Evolutionary conservation across 192 early-diverging fungal genomes (phyloP).

Genomic region (Linnemannia zychae): DNA sequence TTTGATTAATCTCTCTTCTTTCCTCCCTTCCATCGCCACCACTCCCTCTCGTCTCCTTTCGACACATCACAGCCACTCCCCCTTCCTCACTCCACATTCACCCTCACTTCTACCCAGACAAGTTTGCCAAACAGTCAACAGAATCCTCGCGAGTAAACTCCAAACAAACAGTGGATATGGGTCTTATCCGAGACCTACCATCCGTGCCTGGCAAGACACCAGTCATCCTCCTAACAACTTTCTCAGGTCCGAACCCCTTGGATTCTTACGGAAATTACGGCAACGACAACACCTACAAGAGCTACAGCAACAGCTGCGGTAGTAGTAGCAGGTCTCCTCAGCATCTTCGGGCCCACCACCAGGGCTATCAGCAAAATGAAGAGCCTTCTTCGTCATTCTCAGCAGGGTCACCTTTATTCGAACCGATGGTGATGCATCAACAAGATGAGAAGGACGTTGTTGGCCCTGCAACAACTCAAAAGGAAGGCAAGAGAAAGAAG

Average conservation of each 20-base stretch:
- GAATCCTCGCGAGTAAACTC: not conserved
- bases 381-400: not conserved
- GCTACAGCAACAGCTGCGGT: not conserved
- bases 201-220: not conserved
- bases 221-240: not conserved
- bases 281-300: not conserved
- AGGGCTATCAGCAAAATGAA: not conserved
- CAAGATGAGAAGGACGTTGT: not conserved
- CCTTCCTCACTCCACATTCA: not conserved
- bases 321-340: not conserved
- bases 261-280: not conserved
- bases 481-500: not conserved
- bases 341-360: not conserved
- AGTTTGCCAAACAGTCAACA: not conserved
- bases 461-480: not conserved
- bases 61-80: not conserved
- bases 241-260: not conserved
- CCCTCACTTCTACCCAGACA: not conserved
- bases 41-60: not conserved
- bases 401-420: not conserved
- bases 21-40: not conserved
- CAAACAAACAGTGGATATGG: not conserved
- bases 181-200: not conserved
- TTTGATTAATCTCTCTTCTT: too few relatives aligned
- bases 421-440: not conserved